Evolutionary conservation across 192 early-diverging fungal genomes (phyloP), one percentile per base, ranked within the genome.

Genomic region (Gamsiella multidivaricata): DNA sequence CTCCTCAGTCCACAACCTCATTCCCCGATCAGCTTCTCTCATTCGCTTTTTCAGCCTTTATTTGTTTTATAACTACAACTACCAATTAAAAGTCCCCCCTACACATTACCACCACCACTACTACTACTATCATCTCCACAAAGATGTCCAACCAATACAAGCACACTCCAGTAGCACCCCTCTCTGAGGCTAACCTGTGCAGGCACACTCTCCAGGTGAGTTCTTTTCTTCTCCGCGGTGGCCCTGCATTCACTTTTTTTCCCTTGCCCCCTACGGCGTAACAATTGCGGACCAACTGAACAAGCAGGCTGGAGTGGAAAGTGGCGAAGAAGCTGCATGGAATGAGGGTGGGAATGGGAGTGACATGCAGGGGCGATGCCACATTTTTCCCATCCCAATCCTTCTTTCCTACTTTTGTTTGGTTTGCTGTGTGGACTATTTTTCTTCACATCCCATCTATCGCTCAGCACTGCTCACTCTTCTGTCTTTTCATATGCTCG

Each of bases 161-260:
- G 22, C 47, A 45, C 49, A 57, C 54, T 26, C 36, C 65, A 11
- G 46, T 76, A 20, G 32, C 51, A 53, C 72, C 72, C 32, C 52
- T 76, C 3, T 76, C 72, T 5, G 72, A 76, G 51, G 64, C 64
- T 8, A 76, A 76, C 46, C 59, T 76, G 26, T 61, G 53, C 65
- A 76, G 61, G 37, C 72, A 76, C 41, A 76, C 72, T 14, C 36
- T 67, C 8, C 72, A 76, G 61, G 72, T 76, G 32, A 74, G 36
- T 56, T n/a, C 28, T 37, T 56, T 56, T 46, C 11, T 26, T 43
- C 31, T 54, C 31, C 17, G 23, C 49, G 6, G 23, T 14, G 23
- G 8, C 49, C 25, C 49, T 51, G 4, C 22, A 28, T 25, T 26
- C 5, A 22, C 3, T 20, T 56, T 39, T 29, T 54, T 17, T 15